Conservation (phyloP, 2,329 filamentous ascomycete species). For the Fusarium metavorans region DNA sequence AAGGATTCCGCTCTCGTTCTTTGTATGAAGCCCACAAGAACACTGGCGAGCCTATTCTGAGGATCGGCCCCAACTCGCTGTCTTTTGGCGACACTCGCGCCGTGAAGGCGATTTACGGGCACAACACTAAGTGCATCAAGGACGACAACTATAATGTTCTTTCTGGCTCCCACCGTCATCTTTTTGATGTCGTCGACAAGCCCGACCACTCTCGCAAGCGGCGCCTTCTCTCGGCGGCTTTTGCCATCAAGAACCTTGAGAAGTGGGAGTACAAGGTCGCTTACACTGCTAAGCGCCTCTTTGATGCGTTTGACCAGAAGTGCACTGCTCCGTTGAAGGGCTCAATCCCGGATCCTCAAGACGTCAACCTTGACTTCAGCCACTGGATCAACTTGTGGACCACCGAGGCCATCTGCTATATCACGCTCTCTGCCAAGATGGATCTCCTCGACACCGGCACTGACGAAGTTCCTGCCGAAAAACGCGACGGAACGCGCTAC, state of each 20-base stretch:
- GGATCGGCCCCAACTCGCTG: neutral
- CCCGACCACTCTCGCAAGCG: neutral
- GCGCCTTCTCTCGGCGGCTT: neutral
- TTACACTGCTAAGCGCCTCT: neutral
- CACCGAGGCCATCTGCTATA: neutral
- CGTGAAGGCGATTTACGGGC: neutral
- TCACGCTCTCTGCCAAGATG: neutral
- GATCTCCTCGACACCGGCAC: neutral
- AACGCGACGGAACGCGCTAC: neutral
- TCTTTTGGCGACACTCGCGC: neutral
- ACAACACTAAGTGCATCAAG: neutral
- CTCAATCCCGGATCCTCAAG: neutral
- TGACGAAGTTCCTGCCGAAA: neutral
- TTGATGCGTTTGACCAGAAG: neutral
- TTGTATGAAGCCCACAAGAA: neutral
- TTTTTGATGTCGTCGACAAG: neutral
- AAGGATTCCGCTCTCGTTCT: neutral
- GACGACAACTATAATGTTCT: neutral
- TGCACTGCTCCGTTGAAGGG: neutral
- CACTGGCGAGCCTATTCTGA: neutral
- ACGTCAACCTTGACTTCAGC: neutral
- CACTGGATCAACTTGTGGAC: conserved; percentile 1
- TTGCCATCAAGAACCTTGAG: neutral
- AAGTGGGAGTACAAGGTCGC: neutral
- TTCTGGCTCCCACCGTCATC: neutral